Conservation (phyloP, 495 filamentous ascomycete genomes). For the Entonaema liquescens region DNA sequence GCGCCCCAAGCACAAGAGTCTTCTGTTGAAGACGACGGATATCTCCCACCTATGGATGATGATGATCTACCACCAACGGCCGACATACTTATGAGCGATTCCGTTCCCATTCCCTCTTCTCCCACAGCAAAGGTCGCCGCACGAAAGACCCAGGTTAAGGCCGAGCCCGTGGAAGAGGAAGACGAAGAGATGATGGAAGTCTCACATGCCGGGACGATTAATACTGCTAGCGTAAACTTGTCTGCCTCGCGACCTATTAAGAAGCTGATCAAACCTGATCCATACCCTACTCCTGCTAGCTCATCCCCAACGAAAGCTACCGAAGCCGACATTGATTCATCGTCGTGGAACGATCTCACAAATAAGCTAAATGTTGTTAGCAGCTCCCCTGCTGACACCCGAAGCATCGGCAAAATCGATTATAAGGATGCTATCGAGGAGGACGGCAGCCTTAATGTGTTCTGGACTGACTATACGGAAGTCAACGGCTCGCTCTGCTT, state of each 20-base stretch:
- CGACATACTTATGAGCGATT: constrained; percentile 79
- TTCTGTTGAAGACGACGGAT: constrained; percentile 64
- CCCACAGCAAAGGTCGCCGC: constrained; percentile 82
- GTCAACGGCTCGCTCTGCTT: constrained; percentile 90
- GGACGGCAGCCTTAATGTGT: constrained; percentile 91
- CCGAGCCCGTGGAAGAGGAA: constrained; percentile 70
- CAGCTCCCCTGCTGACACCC: constrained; percentile 65
- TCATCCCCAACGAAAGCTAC: constrained; percentile 75
- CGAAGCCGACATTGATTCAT: constrained; percentile 73
- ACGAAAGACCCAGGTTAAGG: constrained; percentile 74
- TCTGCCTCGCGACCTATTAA: constrained; percentile 81
- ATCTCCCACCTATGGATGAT: constrained; percentile 65
- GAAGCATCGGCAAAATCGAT: constrained; percentile 77
- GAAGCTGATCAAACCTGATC: constrained; percentile 72
- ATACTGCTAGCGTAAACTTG: constrained; percentile 80
- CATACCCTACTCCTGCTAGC: constrained; percentile 72
- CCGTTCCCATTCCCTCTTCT: constrained; percentile 75
- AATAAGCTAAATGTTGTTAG: constrained; percentile 86
- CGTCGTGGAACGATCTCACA: constrained; percentile 87
- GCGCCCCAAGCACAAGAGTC: constrained; percentile 56
- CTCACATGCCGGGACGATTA: constrained; percentile 75
- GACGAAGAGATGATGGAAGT: constrained; percentile 89
- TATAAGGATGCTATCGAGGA: constrained; percentile 84
- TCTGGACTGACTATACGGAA: constrained; percentile 97
- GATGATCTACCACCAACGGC: constrained; percentile 45